phyloP scores from a whole-genome alignment of 2,329 filamentous ascomycete species.

The Eutypella sp. region DNA sequence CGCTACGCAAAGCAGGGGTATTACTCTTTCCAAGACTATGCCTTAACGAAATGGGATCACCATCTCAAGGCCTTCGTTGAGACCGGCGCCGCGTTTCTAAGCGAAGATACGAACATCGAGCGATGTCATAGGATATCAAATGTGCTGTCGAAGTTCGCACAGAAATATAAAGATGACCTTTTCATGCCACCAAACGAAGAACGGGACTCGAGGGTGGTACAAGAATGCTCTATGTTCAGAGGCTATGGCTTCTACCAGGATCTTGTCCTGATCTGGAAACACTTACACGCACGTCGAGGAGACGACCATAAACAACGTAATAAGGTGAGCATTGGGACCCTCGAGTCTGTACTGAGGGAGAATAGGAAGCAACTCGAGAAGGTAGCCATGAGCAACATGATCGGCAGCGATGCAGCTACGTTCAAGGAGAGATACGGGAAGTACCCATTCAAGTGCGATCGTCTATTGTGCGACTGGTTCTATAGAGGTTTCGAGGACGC shows the following conservation, averaged over 20 bases:
- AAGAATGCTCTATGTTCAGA: constrained; percentile 14
- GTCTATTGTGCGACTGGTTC: constrained; percentile 37
- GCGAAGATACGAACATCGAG: too few relatives aligned
- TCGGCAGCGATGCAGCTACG: neutral
- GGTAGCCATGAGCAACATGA: neutral
- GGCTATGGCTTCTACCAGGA: constrained; percentile 16
- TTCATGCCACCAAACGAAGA: constrained; percentile 1
- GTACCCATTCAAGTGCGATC: constrained; percentile 35
- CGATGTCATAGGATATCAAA: neutral
- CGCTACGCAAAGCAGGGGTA: constrained; percentile 17
- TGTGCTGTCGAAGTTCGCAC: constrained; percentile 9
- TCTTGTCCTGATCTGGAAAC: constrained; percentile 22
- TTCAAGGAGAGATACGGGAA: constrained; percentile 31
- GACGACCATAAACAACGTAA: constrained; percentile 17
- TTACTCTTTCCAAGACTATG: constrained; percentile 36
- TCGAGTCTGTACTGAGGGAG: constrained; percentile 19
- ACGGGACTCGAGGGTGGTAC: neutral
- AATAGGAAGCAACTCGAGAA: constrained; percentile 28
- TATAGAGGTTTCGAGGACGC: constrained; percentile 33
- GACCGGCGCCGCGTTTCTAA: constrained; percentile 6
- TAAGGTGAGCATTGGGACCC: constrained; percentile 24
- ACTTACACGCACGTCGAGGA: constrained; percentile 23
- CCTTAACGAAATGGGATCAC: constrained; percentile 27
- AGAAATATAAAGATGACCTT: neutral
- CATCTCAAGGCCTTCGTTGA: constrained; percentile 25